Base-by-base conservation (phyloP, 2,329 filamentous ascomycete species). In the Fusarium nodosum region DNA sequence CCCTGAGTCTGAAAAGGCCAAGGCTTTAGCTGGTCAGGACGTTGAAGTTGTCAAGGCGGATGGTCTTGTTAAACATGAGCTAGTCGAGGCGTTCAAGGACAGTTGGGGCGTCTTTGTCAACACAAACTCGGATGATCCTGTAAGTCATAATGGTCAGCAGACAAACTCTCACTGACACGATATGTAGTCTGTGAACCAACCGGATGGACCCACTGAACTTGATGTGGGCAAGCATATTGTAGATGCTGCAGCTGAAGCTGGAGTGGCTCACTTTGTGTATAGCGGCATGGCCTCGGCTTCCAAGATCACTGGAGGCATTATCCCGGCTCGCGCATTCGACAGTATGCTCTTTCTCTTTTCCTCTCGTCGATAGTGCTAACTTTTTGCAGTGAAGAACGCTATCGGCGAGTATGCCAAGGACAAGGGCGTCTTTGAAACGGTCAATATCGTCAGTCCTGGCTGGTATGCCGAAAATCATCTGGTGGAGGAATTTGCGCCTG, bases 381-480 rank as follows among this genome's bases (percentile, higher is more conserved):
- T 30, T 1, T 0, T 22, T 3, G 3, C 33, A 82, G 80, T 78
- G 15, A 83, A 83, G 62, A 66, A 79, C 56, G 73, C 73, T 6
- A 75, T 82, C 38, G 79, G 79, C 10, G 69, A 80, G 41, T 80
- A 82, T 48, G 80, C 80, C 16, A 74, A 76, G 26, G 61, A 60
- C 3, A 76, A 71, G 24, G 60, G 60, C 5, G 63, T 63, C 1
- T 83, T 84, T 62, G 71, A 78, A 33, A 76, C 75, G 22, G 75
- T 80, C 42, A 75, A 74, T 44, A 73, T 78, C 45, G 77, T 81
- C 44, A 76, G 76, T 33, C 72, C 81, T 1, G 81, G 78, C 3
- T 83, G 80, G 80, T 84, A 80, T 62, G 71, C 82, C 50, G 82
- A 84, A 55, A 81, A 82, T 56, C 81, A 82, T 64, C 72, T 81